Evolutionary conservation across 148 eudicot species (phyloP), one percentile per base, ranked within the genome.

Genomic region (Amaranthus cruentus): DNA sequence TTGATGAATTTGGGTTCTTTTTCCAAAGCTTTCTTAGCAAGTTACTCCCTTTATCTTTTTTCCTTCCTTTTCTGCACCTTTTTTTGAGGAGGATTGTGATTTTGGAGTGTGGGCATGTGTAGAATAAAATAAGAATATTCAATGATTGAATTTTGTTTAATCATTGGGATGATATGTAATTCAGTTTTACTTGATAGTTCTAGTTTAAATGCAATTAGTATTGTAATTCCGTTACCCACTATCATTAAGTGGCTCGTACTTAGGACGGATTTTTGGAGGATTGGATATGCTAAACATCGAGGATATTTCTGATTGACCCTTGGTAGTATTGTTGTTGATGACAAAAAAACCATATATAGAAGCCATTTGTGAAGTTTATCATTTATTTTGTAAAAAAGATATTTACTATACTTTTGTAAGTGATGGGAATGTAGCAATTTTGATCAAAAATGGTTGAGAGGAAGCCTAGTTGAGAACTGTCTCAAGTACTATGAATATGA

Each of bases 1-100:
- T 38, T 69, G 51, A 13, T 69, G 58, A 51, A 50, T 11, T n/a
- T 57, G 67, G 53, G 52, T 21, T 63, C 66, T 43, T 15, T 78
- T 60, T 53, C 56, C 78, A 14, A 79, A 9, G 70, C 66, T 79
- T 79, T 79, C 71, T 64, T 78, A 70, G 72, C 82, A 66, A 80
- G 79, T 72, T 72, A 69, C 60, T 55, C 67, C 43, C 60, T 80
- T 71, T 55, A 62, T 12, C 75, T 77, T 67, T 67, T 48, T 14
- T n/a, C 7, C 4, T 48, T 42, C 42, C 70, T n/a, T 76, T 64
- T 70, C 75, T 62, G 56, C n/a, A 68, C 43, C 15, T 67, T 58
- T 50, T 9, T 21, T 66, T 53, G 48, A n/a, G 15, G 64, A 69
- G 49, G 55, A 42, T 55, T 74, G 74, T 15, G 69, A 46, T 64